Conservation (phyloP, 208 protist genomes). For the Crithidia expoeki region DNA sequence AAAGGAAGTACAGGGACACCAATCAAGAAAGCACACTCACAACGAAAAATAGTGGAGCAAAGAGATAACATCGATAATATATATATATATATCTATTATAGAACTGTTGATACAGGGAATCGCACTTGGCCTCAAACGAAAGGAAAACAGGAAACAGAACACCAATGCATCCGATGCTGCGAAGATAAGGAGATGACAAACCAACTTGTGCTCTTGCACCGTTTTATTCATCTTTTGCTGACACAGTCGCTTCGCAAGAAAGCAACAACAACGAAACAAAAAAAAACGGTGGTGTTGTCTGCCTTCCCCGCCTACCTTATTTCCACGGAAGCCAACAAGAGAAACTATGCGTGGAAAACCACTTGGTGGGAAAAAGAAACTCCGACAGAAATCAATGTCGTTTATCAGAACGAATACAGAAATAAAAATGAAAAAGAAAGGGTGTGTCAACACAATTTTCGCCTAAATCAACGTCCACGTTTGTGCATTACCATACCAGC, state of each 20-base stretch:
- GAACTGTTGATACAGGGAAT: neutral
- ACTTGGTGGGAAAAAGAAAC: too few species aligned
- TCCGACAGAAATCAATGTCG: too few species aligned
- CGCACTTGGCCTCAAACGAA: neutral
- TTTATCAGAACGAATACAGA: too few species aligned
- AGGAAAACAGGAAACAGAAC: neutral
- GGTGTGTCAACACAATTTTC: neutral
- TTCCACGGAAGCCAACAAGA: too few species aligned
- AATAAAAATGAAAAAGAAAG: too few species aligned
- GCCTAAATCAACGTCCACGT: neutral
- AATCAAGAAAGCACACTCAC: neutral
- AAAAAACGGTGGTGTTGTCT: too few species aligned
- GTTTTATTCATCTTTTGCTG: too few species aligned
- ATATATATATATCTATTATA: neutral
- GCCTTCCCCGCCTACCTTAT: too few species aligned
- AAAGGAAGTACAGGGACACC: constrained; percentile 3
- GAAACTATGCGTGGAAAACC: too few species aligned
- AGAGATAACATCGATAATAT: neutral
- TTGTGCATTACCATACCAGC: neutral
- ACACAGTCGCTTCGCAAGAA: too few species aligned
- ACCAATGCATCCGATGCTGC: neutral
- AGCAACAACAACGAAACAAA: too few species aligned
- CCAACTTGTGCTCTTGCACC: too few species aligned
- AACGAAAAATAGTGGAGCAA: neutral
- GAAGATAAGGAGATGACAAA: neutral